phyloP scores from a whole-genome alignment of 768 basidiomycete species.

The Tricholoma saponaceum region DNA sequence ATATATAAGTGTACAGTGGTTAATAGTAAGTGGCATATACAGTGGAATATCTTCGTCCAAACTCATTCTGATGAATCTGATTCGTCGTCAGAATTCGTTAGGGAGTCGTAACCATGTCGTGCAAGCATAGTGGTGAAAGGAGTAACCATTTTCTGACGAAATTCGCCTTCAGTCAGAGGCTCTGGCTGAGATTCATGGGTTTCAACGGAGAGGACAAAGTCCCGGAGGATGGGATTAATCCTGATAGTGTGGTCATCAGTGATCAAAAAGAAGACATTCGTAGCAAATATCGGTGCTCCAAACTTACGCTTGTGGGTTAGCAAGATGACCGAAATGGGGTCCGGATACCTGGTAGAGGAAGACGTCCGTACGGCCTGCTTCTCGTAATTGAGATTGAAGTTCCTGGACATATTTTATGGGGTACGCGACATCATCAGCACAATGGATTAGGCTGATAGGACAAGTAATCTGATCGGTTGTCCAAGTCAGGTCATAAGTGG shows the following conservation, averaged over 20 bases:
- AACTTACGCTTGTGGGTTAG: background rate
- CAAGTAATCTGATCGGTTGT: constrained; percentile 5
- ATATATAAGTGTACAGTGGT: no score
- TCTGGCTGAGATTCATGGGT: background rate
- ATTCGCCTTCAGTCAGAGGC: background rate
- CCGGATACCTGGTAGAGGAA: constrained; percentile 10
- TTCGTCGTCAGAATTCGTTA: background rate
- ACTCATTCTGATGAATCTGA: background rate
- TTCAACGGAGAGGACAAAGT: constrained; percentile 2
- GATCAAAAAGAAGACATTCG: no score
- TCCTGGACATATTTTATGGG: constrained; percentile 5
- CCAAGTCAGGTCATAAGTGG: background rate
- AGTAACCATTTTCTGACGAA: background rate
- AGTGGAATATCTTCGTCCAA: background rate
- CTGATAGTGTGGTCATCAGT: background rate
- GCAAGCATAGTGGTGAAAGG: constrained; percentile 1
- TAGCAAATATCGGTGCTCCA: no score
- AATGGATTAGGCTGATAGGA: constrained; percentile 13
- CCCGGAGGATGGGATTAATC: background rate
- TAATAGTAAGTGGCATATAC: no score
- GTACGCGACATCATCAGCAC: constrained; percentile 13
- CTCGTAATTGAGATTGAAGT: constrained; percentile 5
- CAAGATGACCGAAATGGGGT: constrained; percentile 1
- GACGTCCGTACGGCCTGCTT: constrained; percentile 8
- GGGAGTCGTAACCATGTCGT: constrained; percentile 2